Conservation (phyloP, 2,329 filamentous ascomycete species). For the Pyrenochaeta sp. region DNA sequence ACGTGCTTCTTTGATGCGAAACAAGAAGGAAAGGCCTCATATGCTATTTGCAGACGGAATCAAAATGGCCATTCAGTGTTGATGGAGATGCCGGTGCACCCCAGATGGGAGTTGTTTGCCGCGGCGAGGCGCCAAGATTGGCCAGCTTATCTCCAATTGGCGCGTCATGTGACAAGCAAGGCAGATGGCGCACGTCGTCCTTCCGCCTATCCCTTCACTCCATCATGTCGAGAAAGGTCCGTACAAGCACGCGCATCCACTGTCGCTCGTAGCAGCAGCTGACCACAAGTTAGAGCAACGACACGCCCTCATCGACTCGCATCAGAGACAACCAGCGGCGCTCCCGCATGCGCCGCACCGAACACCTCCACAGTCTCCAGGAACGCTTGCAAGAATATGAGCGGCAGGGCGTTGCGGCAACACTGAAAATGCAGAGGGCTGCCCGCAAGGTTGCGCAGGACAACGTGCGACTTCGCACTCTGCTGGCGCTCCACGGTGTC, state of each 20-base stretch:
- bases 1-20: too few species aligned
- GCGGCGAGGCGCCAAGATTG: too few species aligned
- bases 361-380: conserved; percentile 74
- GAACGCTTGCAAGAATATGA: conserved; percentile 69
- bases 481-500: conserved; percentile 56
- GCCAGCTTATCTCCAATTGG: too few species aligned
- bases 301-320: conserved; percentile 52
- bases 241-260: neutral
- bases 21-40: too few species aligned
- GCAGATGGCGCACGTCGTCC: too few species aligned
- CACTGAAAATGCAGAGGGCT: conserved; percentile 72
- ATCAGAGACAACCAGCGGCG: conserved; percentile 79
- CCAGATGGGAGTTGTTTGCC: too few species aligned
- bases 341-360: conserved; percentile 73
- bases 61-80: too few species aligned
- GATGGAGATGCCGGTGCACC: too few species aligned
- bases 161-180: too few species aligned
- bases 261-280: neutral
- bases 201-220: too few species aligned
- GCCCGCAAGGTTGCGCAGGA: conserved; percentile 73
- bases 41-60: too few species aligned
- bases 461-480: conserved; percentile 67
- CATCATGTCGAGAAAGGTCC: conserved; percentile 6
- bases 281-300: conserved; percentile 28
- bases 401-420: conserved; percentile 69